A percentile compares a stretch with the other conserved stretches of the same genome.
Conservation (phyloP, 345 rosid genomes). For the Eucalyptus pauciflora region DNA sequence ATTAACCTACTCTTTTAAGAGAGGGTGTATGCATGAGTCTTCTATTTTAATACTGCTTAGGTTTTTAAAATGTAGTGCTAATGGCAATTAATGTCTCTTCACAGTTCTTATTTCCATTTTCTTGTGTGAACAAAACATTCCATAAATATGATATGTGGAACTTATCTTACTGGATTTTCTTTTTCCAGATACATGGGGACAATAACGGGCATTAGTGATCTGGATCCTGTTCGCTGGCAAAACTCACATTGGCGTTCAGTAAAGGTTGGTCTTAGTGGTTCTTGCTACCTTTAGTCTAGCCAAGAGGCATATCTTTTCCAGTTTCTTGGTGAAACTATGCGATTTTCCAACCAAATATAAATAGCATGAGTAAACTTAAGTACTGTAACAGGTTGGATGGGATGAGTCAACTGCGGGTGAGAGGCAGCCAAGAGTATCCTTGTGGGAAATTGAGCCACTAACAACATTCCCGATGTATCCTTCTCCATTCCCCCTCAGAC, state of each 20-base stretch:
- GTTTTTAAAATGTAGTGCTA: neutral
- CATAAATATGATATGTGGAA: neutral
- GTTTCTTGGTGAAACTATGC: neutral
- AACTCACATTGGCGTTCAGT: conserved; percentile 72
- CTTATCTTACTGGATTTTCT: neutral
- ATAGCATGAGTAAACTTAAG: neutral
- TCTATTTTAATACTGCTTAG: neutral
- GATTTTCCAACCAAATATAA: neutral
- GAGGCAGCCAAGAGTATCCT: conserved; percentile 43
- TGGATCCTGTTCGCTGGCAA: conserved; percentile 63
- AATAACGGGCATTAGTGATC: conserved; percentile 61
- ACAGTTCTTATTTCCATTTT: neutral
- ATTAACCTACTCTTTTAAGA: neutral
- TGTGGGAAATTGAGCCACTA: conserved; percentile 46
- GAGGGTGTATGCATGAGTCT: neutral
- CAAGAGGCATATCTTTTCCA: neutral
- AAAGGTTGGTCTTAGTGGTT: conserved; percentile 17
- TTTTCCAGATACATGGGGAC: conserved; percentile 55
- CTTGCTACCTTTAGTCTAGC: neutral
- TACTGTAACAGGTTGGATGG: conserved; percentile 32
- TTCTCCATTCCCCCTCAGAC: conserved; percentile 29
- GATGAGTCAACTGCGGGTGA: conserved; percentile 49
- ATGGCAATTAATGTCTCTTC: neutral
- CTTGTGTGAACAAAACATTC: neutral
- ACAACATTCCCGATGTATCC: conserved; percentile 42